phyloP scores from a whole-genome alignment of 2,329 filamentous ascomycete species.

The Zopfia rhizophila region DNA sequence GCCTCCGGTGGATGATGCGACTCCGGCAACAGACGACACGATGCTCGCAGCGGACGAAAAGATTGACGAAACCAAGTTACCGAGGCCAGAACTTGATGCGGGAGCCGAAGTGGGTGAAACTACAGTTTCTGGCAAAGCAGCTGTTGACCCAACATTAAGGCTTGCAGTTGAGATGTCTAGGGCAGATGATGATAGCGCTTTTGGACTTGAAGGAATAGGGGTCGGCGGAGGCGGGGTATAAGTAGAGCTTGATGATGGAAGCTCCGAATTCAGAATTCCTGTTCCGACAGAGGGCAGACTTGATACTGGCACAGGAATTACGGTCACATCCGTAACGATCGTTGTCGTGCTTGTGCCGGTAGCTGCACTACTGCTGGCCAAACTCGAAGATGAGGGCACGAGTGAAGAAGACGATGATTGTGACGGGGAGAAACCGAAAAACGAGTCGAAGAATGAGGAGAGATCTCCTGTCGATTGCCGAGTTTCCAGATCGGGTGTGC shows the following conservation, averaged over 20 bases:
- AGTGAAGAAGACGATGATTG: constrained; percentile 15
- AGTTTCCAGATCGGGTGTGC: constrained; percentile 29
- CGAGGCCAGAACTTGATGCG: neutral
- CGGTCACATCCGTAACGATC: constrained; percentile 24
- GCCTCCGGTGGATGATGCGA: constrained; percentile 15
- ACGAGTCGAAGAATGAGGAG: constrained; percentile 38
- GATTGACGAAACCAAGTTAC: neutral
- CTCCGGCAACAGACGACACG: neutral
- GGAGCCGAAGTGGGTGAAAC: constrained; percentile 9
- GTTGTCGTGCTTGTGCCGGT: constrained; percentile 23
- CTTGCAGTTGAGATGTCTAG: neutral
- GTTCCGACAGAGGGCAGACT: constrained; percentile 7
- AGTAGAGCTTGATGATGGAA: neutral
- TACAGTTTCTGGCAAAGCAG: constrained; percentile 1
- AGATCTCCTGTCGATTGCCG: constrained; percentile 33
- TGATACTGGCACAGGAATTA: constrained; percentile 26
- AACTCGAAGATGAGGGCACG: constrained; percentile 14
- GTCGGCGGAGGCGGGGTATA: constrained; percentile 14
- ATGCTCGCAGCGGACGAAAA: constrained; percentile 2
- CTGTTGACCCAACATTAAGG: constrained; percentile 7
- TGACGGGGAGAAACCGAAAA: constrained; percentile 27
- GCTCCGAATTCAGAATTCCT: constrained; percentile 7
- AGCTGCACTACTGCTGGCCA: constrained; percentile 10
- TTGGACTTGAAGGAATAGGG: neutral
- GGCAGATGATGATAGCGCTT: neutral